Percentiles rank a stretch among this genome's conserved stretches.
These are phyloP conservation scores for Candida berthetii DNA, from an alignment of 805 yeast genomes.

Conservation along the genomic window DNA sequence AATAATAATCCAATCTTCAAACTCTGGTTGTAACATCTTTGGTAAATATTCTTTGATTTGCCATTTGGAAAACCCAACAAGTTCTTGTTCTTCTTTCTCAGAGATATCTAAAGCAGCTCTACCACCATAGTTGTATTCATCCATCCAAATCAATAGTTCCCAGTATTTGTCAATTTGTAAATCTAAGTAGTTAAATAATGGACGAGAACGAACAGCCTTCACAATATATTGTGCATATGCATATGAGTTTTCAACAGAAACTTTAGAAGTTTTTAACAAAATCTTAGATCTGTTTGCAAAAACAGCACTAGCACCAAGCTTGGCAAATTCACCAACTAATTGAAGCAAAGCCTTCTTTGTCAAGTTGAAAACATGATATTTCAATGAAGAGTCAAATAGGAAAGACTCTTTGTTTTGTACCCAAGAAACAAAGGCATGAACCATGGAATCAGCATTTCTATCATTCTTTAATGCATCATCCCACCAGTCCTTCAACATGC, in stretches of 20 bases:
- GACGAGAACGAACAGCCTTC: slow-evolving; percentile 71
- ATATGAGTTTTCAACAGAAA: slow-evolving; percentile 78
- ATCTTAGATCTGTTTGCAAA: slow-evolving; percentile 77
- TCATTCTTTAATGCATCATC: slow-evolving; percentile 71
- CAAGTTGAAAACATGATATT: slow-evolving; percentile 82
- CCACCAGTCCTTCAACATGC: slow-evolving; percentile 89
- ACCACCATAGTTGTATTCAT: slow-evolving; percentile 83
- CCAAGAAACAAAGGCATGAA: slow-evolving; percentile 81
- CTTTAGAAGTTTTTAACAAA: slow-evolving; percentile 67
- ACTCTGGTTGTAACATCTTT: slow-evolving; percentile 66
- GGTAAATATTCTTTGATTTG: slow-evolving; percentile 75
- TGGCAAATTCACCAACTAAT: slow-evolving; percentile 68
- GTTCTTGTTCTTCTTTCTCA: slow-evolving; percentile 30
- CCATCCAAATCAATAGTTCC: slow-evolving; percentile 97
- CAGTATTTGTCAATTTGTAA: slow-evolving; percentile 71
- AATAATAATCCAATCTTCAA: slow-evolving; percentile 80
- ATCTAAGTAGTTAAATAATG: slow-evolving; percentile 79
- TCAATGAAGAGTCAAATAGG: slow-evolving; percentile 72
- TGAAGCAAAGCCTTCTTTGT: slow-evolving; percentile 80
- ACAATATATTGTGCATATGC: slow-evolving; percentile 85
- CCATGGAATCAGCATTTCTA: slow-evolving; percentile 73
- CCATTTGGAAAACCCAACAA: slow-evolving; percentile 58
- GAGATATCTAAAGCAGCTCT: slow-evolving; percentile 34
- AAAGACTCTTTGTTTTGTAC: slow-evolving; percentile 68
- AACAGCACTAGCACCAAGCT: slow-evolving; percentile 73